A percentile compares a stretch with the other conserved stretches of the same genome.
phyloP scores from a whole-genome alignment of 164 flowering plant species.

The Vitis riparia region DNA sequence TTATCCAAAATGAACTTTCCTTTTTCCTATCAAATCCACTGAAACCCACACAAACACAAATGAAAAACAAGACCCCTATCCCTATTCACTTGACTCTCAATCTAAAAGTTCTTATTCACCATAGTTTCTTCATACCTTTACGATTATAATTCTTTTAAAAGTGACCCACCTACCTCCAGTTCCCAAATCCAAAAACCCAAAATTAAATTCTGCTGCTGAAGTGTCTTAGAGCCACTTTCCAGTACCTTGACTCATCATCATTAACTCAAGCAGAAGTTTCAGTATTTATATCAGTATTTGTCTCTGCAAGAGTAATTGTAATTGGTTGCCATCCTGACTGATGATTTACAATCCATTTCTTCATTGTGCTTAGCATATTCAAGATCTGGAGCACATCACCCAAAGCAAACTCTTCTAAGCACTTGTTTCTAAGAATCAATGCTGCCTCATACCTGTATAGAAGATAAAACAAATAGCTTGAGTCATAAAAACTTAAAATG shows the following conservation, averaged over 20 bases:
- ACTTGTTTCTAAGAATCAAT: constrained; percentile 43
- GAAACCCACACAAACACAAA: neutral
- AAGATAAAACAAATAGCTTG: neutral
- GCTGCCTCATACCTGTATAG: constrained; percentile 79
- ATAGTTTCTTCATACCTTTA: neutral
- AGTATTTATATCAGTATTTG: constrained; percentile 23
- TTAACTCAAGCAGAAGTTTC: constrained; percentile 28
- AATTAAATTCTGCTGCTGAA: constrained; percentile 2
- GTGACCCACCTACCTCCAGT: neutral
- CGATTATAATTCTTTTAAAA: neutral
- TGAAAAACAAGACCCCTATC: neutral
- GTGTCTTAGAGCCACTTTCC: constrained; percentile 10
- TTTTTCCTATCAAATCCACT: neutral
- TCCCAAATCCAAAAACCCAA: neutral
- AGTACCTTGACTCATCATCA: constrained; percentile 10
- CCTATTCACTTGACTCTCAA: constrained; percentile 5
- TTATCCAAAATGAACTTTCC: neutral
- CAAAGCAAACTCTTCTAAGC: constrained; percentile 57
- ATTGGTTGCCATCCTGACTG: constrained; percentile 87
- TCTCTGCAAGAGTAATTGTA: constrained; percentile 44
- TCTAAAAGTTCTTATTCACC: neutral
- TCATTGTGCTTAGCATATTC: constrained; percentile 47
- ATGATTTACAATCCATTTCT: constrained; percentile 68
- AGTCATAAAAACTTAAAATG: neutral
- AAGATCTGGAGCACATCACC: constrained; percentile 79